Evolutionary conservation across 805 yeast genomes (phyloP), one percentile per base, ranked within the genome.

Genomic region (Candida methanosorbosa): DNA sequence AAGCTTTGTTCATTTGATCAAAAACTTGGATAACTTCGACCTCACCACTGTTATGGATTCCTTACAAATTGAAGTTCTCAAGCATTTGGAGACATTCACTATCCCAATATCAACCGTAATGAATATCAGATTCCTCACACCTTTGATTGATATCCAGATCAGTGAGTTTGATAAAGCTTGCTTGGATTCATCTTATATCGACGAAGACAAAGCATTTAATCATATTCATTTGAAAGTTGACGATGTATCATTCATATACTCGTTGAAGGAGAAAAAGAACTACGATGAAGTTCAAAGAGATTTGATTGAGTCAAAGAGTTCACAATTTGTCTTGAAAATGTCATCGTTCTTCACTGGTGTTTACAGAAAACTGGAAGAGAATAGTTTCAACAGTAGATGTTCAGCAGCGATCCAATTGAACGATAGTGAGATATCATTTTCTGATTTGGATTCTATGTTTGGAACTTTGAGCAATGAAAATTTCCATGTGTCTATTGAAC

Each of bases 41-140:
- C 49, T 76, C 23, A 67, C 66, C 9, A 61, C 66, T 11, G 61
- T 75, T 5, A 58, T 87, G 45, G 96, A 88, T 52, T 52, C 53
- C 14, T 56, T 86, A 13, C 94, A 88, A 39, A 52, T 72, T 14
- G 72, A 73, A 9, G 70, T 81, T 3, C 63, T 83, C 11, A 53
- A 56, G 23, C 56, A 60, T 8, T 52, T 83, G 18, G 36, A 27
- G 11, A 16, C 18, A 15, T 40, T 38, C n/a, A 22, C 37, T 8
- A 20, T 21, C 3, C 20, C 32, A 3, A 42, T 54, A 1, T 56
- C 66, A 1, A 44, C 52, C n/a, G 61, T 66, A 5, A 47, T 50
- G 18, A 75, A 69, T 38, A 12, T 71, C 9, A 59, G 80, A 22
- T 37, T 79, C 7, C 66, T 70, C 1, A 45, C 72, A 4, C 81